Conservation (phyloP, 2,329 filamentous ascomycete species). For the Fusarium sp. region DNA sequence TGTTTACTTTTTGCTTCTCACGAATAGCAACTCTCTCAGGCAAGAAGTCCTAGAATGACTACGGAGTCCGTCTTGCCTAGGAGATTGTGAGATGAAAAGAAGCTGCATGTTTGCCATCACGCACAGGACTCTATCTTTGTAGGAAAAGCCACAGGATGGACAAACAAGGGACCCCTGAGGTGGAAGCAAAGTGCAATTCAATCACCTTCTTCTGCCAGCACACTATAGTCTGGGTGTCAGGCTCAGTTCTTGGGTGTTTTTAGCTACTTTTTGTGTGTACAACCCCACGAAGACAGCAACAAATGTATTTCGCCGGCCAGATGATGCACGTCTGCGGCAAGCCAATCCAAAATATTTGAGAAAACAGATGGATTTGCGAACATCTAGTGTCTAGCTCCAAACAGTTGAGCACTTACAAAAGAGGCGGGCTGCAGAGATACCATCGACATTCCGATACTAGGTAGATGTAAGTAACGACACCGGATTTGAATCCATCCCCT, state of each 20-base stretch:
- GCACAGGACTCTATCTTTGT: too few species aligned
- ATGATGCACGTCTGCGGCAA: not conserved
- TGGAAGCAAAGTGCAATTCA: not conserved
- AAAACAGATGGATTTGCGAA: not conserved
- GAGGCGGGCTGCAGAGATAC: not conserved
- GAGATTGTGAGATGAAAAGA: not conserved
- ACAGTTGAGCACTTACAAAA: not conserved
- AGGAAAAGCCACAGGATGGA: too few species aligned
- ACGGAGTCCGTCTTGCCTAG: too few species aligned
- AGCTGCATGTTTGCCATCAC: too few species aligned
- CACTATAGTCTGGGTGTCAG: not conserved
- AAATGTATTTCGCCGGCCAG: not conserved
- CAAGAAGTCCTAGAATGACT: not conserved
- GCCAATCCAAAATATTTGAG: not conserved
- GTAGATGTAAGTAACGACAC: too few species aligned
- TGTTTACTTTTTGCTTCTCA: not conserved
- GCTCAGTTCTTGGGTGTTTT: not conserved
- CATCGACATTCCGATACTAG: too few species aligned
- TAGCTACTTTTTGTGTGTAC: not conserved
- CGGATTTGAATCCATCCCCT: too few species aligned
- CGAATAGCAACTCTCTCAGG: not conserved
- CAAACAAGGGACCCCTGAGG: too few species aligned
- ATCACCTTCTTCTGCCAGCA: not conserved
- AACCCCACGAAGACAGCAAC: not conserved
- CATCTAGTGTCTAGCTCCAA: not conserved